phyloP scores from a whole-genome alignment of 371 early-diverging fungal species.

The Mortierella sp. region DNA sequence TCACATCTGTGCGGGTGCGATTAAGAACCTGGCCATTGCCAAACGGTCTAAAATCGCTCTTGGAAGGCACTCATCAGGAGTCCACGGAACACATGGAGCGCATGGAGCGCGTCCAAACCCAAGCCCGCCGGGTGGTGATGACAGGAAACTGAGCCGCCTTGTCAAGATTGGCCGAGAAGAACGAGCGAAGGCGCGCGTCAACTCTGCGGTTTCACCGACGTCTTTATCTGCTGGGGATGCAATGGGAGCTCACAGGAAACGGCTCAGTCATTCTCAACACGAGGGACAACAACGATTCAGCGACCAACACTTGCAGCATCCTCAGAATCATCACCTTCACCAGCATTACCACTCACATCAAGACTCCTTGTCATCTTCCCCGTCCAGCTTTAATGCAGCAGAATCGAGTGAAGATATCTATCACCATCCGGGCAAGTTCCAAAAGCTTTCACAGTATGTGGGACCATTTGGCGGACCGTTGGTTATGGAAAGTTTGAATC shows the following conservation, averaged over 20 bases:
- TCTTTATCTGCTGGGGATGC: constrained; percentile 7
- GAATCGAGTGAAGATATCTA: constrained; percentile 2
- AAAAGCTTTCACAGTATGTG: constrained; percentile 50
- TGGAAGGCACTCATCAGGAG: constrained; percentile 6
- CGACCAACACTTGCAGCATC: constrained; percentile 3
- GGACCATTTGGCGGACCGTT: constrained; percentile 49
- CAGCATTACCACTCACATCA: constrained; percentile 7
- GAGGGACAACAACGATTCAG: constrained; percentile 33
- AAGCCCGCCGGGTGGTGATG: background rate
- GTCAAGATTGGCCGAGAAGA: constrained; percentile 51
- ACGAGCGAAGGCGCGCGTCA: constrained; percentile 33
- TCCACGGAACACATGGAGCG: no score
- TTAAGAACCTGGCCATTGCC: constrained; percentile 45
- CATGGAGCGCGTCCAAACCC: constrained; percentile 4
- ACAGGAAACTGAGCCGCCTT: constrained; percentile 33
- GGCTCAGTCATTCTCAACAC: constrained; percentile 33
- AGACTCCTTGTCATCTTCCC: constrained; percentile 12
- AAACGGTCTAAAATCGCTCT: constrained; percentile 32
- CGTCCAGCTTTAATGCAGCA: constrained; percentile 13
- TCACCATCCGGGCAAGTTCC: constrained; percentile 39
- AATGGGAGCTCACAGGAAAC: constrained; percentile 17
- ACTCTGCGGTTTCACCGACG: constrained; percentile 13
- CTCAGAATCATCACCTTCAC: constrained; percentile 14
- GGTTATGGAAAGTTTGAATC: constrained; percentile 49
- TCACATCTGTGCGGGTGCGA: constrained; percentile 45